phyloP scores from a whole-genome alignment of 192 early-diverging fungal species.

The Gamsiella multidivaricata region DNA sequence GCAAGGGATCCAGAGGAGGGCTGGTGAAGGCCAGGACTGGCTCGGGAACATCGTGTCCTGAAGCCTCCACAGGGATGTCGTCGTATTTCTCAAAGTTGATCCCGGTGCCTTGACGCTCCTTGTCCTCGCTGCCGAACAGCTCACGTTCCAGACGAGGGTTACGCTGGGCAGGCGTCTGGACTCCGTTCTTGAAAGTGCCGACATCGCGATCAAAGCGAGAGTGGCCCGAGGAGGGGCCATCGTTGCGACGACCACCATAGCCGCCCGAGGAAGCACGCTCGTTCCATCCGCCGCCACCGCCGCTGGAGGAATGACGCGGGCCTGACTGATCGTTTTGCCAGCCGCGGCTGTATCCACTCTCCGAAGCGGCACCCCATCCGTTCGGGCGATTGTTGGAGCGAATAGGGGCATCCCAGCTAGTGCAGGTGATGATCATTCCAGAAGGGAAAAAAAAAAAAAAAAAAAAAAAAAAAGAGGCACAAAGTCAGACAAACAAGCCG shows the following conservation, averaged over 20 bases:
- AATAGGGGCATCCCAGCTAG: slow-evolving; percentile 34
- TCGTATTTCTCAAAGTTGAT: slow-evolving; percentile 99
- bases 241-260: slow-evolving; percentile 41
- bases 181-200: slow-evolving; percentile 65
- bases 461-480: not conserved
- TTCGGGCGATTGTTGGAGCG: slow-evolving; percentile 22
- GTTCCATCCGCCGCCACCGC: slow-evolving; percentile 39
- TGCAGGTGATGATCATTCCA: not conserved
- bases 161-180: slow-evolving; percentile 78
- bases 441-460: not conserved
- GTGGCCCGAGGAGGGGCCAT: slow-evolving; percentile 20
- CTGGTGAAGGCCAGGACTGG: slow-evolving; percentile 57
- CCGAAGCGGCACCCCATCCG: slow-evolving; percentile 46
- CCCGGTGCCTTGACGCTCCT: slow-evolving; percentile 82
- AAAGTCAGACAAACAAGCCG: not conserved
- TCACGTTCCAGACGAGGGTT: slow-evolving; percentile 83
- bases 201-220: slow-evolving; percentile 40
- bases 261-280: slow-evolving; percentile 56
- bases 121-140: slow-evolving; percentile 81
- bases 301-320: slow-evolving; percentile 17
- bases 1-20: slow-evolving; percentile 81
- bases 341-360: slow-evolving; percentile 50
- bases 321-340: slow-evolving; percentile 39
- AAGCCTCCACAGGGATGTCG: slow-evolving; percentile 95
- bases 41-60: slow-evolving; percentile 73